These are phyloP conservation scores for Hypoxylon cercidicola DNA, from an alignment of 495 filamentous ascomycete species.

Conservation along the genomic window DNA sequence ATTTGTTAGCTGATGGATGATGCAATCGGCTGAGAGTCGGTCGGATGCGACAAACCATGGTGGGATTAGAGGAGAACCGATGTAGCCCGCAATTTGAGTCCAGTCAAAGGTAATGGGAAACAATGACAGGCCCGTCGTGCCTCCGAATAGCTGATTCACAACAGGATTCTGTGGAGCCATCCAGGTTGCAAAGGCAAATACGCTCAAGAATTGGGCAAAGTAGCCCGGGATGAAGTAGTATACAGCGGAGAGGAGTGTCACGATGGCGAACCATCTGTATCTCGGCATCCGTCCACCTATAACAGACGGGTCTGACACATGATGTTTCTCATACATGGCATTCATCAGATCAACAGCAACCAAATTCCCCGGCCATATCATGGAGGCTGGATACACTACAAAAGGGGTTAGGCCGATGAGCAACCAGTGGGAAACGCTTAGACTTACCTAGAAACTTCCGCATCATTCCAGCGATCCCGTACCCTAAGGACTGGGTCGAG, in stretches of 20 bases:
- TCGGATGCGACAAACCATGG: conserved; percentile 58
- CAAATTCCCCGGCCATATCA: conserved; percentile 79
- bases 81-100: conserved; percentile 69
- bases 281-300: conserved; percentile 67
- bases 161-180: conserved; percentile 69
- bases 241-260: conserved; percentile 62
- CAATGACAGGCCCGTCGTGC: conserved; percentile 68
- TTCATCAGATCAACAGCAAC: conserved; percentile 73
- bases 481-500: conserved; percentile 78
- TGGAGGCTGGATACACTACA: conserved; percentile 69
- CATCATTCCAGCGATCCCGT: conserved; percentile 77
- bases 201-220: conserved; percentile 65
- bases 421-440: not conserved
- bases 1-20: conserved; percentile 8
- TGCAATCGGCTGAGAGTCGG: not conserved
- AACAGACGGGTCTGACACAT: conserved; percentile 56
- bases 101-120: conserved; percentile 73
- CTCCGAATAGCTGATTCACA: conserved; percentile 76
- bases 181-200: conserved; percentile 72
- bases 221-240: conserved; percentile 72
- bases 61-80: conserved; percentile 66
- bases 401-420: conserved; percentile 9
- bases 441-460: conserved; percentile 57
- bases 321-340: conserved; percentile 72
- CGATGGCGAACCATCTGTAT: conserved; percentile 66